These are phyloP conservation scores for Russula griseocarnosa DNA, from an alignment of 768 basidiomycete species.

Conservation along the genomic window DNA sequence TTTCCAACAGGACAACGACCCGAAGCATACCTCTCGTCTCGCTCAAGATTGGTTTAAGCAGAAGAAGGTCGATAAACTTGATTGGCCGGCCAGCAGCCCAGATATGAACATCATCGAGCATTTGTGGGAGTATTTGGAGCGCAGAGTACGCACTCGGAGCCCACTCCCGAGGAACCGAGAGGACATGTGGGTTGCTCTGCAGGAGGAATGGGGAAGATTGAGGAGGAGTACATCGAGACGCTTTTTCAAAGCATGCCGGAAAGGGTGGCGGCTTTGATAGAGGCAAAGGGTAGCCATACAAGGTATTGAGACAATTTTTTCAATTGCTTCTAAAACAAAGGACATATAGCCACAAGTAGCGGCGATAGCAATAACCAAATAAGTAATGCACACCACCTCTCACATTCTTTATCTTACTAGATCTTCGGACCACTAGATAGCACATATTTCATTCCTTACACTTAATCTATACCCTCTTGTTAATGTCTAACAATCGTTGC, in stretches of 20 bases:
- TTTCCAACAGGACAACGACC: background rate
- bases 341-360: too few relatives aligned
- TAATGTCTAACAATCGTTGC: too few relatives aligned
- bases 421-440: too few relatives aligned
- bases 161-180: background rate
- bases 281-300: background rate
- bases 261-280: background rate
- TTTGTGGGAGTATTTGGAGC: background rate
- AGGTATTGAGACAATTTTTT: background rate
- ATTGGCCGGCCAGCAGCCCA: background rate
- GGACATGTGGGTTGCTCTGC: background rate
- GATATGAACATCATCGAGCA: background rate
- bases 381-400: too few relatives aligned
- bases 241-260: background rate
- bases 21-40: background rate
- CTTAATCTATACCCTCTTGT: too few relatives aligned
- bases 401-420: too few relatives aligned
- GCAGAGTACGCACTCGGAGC: background rate
- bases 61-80: background rate
- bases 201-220: background rate
- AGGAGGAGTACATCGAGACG: background rate
- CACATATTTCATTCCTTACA: too few relatives aligned
- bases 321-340: too few relatives aligned
- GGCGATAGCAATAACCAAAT: too few relatives aligned
- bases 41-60: background rate